Conservation (phyloP, 441 rosid species). For the Daphne laureola region DNA sequence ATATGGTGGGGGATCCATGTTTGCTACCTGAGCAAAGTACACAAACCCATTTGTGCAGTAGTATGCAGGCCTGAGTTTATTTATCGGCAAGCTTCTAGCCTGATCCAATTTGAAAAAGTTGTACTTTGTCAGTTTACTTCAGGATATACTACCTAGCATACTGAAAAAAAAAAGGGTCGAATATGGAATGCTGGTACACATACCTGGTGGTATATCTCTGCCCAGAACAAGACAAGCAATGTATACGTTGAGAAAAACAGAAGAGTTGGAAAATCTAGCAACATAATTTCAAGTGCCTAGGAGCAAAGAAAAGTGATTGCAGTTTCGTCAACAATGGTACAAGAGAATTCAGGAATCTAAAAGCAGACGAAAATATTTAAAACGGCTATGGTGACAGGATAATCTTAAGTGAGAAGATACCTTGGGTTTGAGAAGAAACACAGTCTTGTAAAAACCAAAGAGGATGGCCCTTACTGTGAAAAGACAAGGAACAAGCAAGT, state of each 20-base stretch:
- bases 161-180: too few relatives aligned
- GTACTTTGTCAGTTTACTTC: too few relatives aligned
- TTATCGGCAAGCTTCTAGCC: conserved; percentile 56
- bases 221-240: conserved; percentile 54
- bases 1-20: background rate
- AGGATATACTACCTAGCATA: too few relatives aligned
- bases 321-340: background rate
- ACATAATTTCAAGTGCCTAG: conserved; percentile 40
- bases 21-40: conserved; percentile 40
- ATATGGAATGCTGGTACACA: background rate
- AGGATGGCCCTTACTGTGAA: conserved; percentile 45
- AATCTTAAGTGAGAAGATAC: conserved; percentile 15
- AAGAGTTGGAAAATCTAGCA: conserved; percentile 49
- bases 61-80: conserved; percentile 46
- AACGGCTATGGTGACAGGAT: too few relatives aligned
- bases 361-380: background rate
- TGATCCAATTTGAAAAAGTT: conserved; percentile 7
- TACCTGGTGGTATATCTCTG: conserved; percentile 64
- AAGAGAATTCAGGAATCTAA: too few relatives aligned
- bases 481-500: conserved; percentile 1
- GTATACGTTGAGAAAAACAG: conserved; percentile 54
- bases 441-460: conserved; percentile 43
- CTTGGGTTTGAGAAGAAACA: conserved; percentile 39
- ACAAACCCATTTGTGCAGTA: conserved; percentile 31
- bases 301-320: conserved; percentile 7